A percentile compares a stretch with the other conserved stretches of the same genome.
These are phyloP conservation scores for Coemansia sp. DNA, from an alignment of 192 early-diverging fungal species.

Conservation along the genomic window DNA sequence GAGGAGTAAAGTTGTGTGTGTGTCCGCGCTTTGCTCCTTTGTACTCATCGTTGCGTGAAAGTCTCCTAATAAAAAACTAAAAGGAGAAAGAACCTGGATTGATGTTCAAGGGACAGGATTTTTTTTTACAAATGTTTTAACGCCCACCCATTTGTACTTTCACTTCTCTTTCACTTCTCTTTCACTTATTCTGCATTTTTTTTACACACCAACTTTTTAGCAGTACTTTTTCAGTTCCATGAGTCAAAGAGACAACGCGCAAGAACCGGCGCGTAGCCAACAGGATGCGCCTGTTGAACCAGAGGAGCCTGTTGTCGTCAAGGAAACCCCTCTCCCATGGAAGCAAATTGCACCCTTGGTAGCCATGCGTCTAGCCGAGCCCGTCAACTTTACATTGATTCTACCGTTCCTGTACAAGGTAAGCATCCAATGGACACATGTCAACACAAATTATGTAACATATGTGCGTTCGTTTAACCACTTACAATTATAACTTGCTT, in stretches of 20 bases:
- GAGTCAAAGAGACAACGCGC: neutral
- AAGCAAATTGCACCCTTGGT: conserved; percentile 29
- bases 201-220: neutral
- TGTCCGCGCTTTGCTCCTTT: too few species aligned
- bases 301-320: neutral
- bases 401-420: conserved; percentile 58
- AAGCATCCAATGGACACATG: neutral
- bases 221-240: neutral
- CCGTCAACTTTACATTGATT: conserved; percentile 73
- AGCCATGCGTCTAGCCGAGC: conserved; percentile 61
- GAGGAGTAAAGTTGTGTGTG: too few species aligned
- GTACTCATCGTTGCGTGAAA: neutral
- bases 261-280: neutral
- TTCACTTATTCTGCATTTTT: neutral
- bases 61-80: neutral
- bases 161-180: neutral
- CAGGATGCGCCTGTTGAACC: neutral
- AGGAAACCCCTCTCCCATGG: conserved; percentile 56
- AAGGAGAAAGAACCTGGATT: too few species aligned
- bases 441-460: neutral
- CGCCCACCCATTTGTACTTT: neutral
- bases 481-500: neutral
- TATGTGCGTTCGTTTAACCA: neutral
- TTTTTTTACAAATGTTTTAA: too few species aligned
- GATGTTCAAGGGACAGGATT: too few species aligned